These are phyloP conservation scores for Kwoniella shandongensis DNA, from an alignment of 768 basidiomycete genomes.

Conservation along the genomic window DNA sequence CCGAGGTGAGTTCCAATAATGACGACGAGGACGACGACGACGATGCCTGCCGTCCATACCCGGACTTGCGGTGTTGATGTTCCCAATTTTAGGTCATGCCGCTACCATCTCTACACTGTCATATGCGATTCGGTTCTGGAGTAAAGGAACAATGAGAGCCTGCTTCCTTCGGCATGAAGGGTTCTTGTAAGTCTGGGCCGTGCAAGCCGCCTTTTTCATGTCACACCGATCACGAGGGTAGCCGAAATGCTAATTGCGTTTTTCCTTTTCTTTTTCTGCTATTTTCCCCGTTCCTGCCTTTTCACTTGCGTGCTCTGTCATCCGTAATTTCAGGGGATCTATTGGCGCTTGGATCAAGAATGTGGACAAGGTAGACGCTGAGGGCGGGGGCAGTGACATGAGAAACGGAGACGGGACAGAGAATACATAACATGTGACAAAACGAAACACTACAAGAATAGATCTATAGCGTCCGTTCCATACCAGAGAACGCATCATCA, in stretches of 20 bases:
- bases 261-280: conserved; percentile 5
- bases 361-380: conserved; percentile 59
- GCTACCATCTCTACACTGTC: conserved; percentile 96
- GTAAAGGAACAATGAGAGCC: conserved; percentile 93
- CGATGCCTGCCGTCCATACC: too few species aligned
- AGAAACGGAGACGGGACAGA: too few species aligned
- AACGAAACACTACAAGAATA: too few species aligned
- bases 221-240: neutral
- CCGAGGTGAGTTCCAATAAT: conserved; percentile 64
- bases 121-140: conserved; percentile 99
- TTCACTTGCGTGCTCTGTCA: neutral
- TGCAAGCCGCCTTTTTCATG: neutral
- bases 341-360: conserved; percentile 99
- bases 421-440: too few species aligned
- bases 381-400: neutral
- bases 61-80: too few species aligned
- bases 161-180: conserved; percentile 97
- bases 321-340: conserved; percentile 64
- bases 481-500: too few species aligned
- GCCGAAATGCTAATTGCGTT: neutral
- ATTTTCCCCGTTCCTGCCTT: neutral
- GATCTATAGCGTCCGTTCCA: too few species aligned
- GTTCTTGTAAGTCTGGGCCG: conserved; percentile 68
- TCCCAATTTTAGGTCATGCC: conserved; percentile 69
- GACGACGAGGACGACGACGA: too few species aligned